phyloP scores from a whole-genome alignment of 1,284 basidiomycete genomes.

The Rhizopogon hawkerae region DNA sequence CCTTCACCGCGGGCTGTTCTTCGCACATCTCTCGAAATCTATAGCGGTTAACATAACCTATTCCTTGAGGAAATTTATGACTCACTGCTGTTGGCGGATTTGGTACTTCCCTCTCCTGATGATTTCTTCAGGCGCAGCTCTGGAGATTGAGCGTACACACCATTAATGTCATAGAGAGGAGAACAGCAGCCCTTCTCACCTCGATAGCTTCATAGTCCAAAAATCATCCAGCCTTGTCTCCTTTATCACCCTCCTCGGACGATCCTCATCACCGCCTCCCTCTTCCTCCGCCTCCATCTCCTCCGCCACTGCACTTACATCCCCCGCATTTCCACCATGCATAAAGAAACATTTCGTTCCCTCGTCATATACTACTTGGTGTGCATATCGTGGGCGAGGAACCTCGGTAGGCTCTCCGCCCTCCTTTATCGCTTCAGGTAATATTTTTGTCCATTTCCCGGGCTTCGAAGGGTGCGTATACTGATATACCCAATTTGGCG shows the following conservation, averaged over 20 bases:
- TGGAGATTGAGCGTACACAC: slow-evolving; percentile 18
- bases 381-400: slow-evolving; percentile 58
- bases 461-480: slow-evolving; percentile 42
- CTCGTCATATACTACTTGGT: slow-evolving; percentile 66
- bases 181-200: slow-evolving; percentile 33
- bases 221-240: slow-evolving; percentile 62
- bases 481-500: slow-evolving; percentile 57
- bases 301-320: slow-evolving; percentile 14
- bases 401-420: slow-evolving; percentile 22
- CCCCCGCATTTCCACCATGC: slow-evolving; percentile 64
- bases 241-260: slow-evolving; percentile 14
- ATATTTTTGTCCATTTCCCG: slow-evolving; percentile 55
- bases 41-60: not conserved
- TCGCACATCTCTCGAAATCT: slow-evolving; percentile 77
- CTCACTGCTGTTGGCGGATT: slow-evolving; percentile 61
- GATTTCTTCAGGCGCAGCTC: slow-evolving; percentile 50
- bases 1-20: slow-evolving; percentile 52
- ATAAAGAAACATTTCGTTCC: slow-evolving; percentile 49
- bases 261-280: slow-evolving; percentile 13
- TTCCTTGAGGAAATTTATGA: not conserved
- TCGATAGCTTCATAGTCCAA: slow-evolving; percentile 60
- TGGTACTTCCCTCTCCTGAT: slow-evolving; percentile 51
- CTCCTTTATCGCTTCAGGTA: slow-evolving; percentile 26
- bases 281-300: slow-evolving; percentile 13
- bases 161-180: slow-evolving; percentile 5